Evolutionary conservation across 169 alveolate genomes (phyloP).

Genomic region (Cryptosporidium ubiquitum): DNA sequence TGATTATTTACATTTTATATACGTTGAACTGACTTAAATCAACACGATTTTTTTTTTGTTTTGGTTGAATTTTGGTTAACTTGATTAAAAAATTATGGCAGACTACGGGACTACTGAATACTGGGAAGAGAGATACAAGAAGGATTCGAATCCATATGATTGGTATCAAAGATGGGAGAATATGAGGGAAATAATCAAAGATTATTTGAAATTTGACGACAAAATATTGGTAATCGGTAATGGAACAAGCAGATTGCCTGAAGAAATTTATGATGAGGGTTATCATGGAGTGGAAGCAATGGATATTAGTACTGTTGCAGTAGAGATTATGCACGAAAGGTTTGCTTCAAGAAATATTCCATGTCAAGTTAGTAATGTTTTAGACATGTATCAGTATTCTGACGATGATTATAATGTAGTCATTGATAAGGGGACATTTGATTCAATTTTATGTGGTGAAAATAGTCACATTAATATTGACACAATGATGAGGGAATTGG

Average conservation of each 20-base stretch:
- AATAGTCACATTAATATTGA: constrained; percentile 88
- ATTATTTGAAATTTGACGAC: constrained; percentile 82
- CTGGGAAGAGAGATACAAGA: constrained; percentile 94
- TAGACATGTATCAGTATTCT: constrained; percentile 83
- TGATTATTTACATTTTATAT: no score
- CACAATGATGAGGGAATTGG: constrained; percentile 86
- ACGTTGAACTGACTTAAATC: no score
- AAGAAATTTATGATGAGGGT: constrained; percentile 92
- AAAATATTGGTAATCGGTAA: constrained; percentile 88
- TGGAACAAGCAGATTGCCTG: constrained; percentile 91
- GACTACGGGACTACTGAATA: constrained; percentile 86
- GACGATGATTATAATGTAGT: constrained; percentile 87
- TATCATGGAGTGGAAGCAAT: constrained; percentile 85
- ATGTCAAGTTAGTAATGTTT: constrained; percentile 84
- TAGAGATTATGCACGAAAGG: constrained; percentile 63
- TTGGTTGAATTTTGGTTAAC: background rate
- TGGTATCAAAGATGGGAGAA: constrained; percentile 92
- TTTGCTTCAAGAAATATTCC: constrained; percentile 60
- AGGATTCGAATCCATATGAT: constrained; percentile 92
- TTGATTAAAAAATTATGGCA: constrained; percentile 70
- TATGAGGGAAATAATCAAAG: constrained; percentile 85
- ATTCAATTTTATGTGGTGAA: constrained; percentile 91
- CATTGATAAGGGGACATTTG: constrained; percentile 91
- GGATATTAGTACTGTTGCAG: constrained; percentile 80
- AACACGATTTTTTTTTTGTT: no score